Evolutionary conservation across 2,329 filamentous ascomycete genomes (phyloP).

Genomic region (Pezicula carpinea): DNA sequence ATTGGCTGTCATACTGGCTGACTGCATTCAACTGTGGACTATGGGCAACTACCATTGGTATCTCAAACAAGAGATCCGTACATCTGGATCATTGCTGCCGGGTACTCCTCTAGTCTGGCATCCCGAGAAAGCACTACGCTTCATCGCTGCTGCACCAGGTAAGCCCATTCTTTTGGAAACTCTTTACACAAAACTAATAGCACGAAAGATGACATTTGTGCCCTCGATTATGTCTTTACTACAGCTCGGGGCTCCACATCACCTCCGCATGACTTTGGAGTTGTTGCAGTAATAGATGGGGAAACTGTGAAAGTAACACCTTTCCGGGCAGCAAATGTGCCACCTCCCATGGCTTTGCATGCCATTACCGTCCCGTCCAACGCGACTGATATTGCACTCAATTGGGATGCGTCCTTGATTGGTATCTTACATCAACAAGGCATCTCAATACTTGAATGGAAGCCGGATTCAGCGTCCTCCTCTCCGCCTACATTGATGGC

Average conservation of each 20-base stretch:
- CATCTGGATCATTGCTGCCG: constrained; percentile 33
- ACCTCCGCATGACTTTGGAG: constrained; percentile 71
- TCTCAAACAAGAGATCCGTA: constrained; percentile 79
- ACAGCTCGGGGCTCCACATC: constrained; percentile 64
- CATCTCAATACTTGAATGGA: constrained; percentile 67
- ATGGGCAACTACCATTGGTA: constrained; percentile 99
- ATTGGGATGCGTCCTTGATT: constrained; percentile 57
- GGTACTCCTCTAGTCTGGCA: constrained; percentile 59
- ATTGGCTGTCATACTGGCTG: constrained; percentile 70
- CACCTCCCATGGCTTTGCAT: constrained; percentile 86
- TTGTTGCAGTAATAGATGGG: constrained; percentile 82
- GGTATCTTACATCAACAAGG: constrained; percentile 66
- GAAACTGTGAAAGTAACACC: constrained; percentile 77
- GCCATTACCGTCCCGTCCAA: constrained; percentile 61
- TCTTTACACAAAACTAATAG: constrained; percentile 5
- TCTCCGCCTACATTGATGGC: constrained; percentile 37
- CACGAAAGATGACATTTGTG: constrained; percentile 42
- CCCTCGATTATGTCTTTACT: constrained; percentile 64
- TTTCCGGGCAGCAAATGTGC: constrained; percentile 76
- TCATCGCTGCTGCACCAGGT: constrained; percentile 52
- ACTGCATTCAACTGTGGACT: constrained; percentile 88
- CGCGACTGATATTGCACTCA: constrained; percentile 71
- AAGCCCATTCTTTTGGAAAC: constrained; percentile 19
- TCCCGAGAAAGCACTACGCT: constrained; percentile 72
- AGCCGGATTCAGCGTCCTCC: constrained; percentile 51